Evolutionary conservation across 345 rosid genomes (phyloP).

Genomic region (Camelina sativa): DNA sequence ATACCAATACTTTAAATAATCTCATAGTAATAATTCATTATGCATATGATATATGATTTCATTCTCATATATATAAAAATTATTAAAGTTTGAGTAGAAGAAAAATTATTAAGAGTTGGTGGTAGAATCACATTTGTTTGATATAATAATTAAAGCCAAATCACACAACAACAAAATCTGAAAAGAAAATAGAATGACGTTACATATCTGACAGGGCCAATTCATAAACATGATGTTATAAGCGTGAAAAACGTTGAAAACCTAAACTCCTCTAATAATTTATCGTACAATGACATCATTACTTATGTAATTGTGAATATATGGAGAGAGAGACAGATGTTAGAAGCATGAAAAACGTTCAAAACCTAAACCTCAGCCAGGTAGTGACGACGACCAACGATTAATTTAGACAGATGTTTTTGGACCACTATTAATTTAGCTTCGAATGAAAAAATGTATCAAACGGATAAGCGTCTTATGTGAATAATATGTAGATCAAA

Average conservation of each 20-base stretch:
- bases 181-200: neutral
- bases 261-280: neutral
- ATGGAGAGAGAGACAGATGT: neutral
- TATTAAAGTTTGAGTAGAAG: neutral
- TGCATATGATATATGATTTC: neutral
- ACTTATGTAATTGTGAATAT: neutral
- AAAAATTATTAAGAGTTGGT: neutral
- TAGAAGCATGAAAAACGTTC: neutral
- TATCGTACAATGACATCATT: neutral
- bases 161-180: neutral
- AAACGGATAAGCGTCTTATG: too few relatives aligned
- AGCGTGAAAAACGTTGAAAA: neutral
- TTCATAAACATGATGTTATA: neutral
- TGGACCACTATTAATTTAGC: too few relatives aligned
- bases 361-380: slow-evolving; percentile 6
- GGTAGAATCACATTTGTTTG: neutral
- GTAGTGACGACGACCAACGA: neutral
- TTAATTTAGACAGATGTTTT: too few relatives aligned
- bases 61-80: neutral
- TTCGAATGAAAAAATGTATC: too few relatives aligned
- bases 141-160: neutral
- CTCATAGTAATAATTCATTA: neutral
- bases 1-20: neutral
- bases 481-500: too few relatives aligned
- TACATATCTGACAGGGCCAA: neutral